Conservation (phyloP, 306 rosid species). For the Glycine soja region DNA sequence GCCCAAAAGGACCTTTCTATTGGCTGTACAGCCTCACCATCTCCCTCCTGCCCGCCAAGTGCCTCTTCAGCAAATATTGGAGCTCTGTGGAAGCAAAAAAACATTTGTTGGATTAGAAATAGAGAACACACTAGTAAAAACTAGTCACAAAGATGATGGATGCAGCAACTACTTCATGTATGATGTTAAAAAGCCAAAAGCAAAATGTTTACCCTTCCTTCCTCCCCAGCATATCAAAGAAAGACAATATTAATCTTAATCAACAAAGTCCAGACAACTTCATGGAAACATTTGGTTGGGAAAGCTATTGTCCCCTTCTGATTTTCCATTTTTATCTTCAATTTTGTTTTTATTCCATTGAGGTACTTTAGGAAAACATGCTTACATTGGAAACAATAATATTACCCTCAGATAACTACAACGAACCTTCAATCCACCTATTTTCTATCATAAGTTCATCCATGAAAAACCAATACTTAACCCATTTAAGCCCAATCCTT, state of each 20-base stretch:
- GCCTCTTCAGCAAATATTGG: slow-evolving; percentile 86
- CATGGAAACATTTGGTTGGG: slow-evolving; percentile 27
- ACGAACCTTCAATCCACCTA: too few species aligned
- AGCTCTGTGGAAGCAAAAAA: slow-evolving; percentile 61
- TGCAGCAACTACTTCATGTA: slow-evolving; percentile 26
- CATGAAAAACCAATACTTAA: too few species aligned
- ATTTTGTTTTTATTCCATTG: slow-evolving; percentile 13
- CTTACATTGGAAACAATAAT: background rate
- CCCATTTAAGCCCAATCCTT: too few species aligned
- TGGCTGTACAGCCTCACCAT: slow-evolving; percentile 73
- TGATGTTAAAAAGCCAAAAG: slow-evolving; percentile 32
- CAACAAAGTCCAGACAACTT: slow-evolving; percentile 17
- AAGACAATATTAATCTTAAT: slow-evolving; percentile 7
- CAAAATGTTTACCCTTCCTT: slow-evolving; percentile 31
- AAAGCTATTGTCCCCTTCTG: slow-evolving; percentile 7
- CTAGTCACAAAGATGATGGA: slow-evolving; percentile 17
- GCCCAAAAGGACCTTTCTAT: slow-evolving; percentile 92
- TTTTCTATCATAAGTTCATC: too few species aligned
- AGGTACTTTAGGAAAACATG: background rate
- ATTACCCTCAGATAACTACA: too few species aligned
- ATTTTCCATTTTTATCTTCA: background rate
- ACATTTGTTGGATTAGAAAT: slow-evolving; percentile 26
- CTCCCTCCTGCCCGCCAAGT: slow-evolving; percentile 73
- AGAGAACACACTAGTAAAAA: slow-evolving; percentile 30
- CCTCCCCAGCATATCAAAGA: slow-evolving; percentile 11